Evolutionary conservation across 257 asterid species (phyloP).

Genomic region (Misopates orontium): DNA sequence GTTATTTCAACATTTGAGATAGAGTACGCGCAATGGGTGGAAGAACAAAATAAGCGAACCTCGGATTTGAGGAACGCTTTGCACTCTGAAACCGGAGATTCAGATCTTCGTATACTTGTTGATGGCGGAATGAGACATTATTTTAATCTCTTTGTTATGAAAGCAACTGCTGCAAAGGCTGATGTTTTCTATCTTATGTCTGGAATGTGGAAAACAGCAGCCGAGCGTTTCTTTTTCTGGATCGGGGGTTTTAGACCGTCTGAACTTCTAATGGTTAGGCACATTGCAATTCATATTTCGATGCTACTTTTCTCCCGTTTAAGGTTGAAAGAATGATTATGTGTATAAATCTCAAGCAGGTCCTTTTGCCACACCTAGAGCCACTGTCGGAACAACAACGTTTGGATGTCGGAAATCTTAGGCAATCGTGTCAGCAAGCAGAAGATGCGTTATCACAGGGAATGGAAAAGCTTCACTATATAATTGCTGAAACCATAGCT

Average conservation of each 20-base stretch:
- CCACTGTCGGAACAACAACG: slow-evolving; percentile 64
- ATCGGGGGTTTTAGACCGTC: slow-evolving; percentile 95
- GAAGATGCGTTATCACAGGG: slow-evolving; percentile 95
- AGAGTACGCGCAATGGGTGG: slow-evolving; percentile 89
- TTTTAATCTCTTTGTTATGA: slow-evolving; percentile 68
- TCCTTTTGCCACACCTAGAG: slow-evolving; percentile 66
- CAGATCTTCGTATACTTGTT: slow-evolving; percentile 52
- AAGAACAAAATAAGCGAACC: slow-evolving; percentile 59
- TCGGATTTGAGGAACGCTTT: slow-evolving; percentile 61
- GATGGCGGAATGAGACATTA: slow-evolving; percentile 68
- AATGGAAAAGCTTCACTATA: slow-evolving; percentile 68
- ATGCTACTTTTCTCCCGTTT: background rate
- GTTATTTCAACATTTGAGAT: slow-evolving; percentile 65
- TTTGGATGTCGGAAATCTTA: slow-evolving; percentile 44
- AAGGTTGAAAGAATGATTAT: slow-evolving; percentile 6
- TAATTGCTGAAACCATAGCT: slow-evolving; percentile 57
- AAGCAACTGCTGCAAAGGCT: slow-evolving; percentile 73
- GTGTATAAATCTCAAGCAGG: slow-evolving; percentile 39
- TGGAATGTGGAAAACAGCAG: slow-evolving; percentile 87
- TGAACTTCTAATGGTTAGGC: slow-evolving; percentile 70
- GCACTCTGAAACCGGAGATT: slow-evolving; percentile 45
- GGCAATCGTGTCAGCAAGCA: slow-evolving; percentile 80
- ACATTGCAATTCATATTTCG: background rate
- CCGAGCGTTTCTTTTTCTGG: slow-evolving; percentile 90
- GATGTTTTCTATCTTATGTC: slow-evolving; percentile 82